These are phyloP conservation scores for Rhizoclosmatium globosum DNA, from an alignment of 192 early-diverging fungal species.

Conservation along the genomic window DNA sequence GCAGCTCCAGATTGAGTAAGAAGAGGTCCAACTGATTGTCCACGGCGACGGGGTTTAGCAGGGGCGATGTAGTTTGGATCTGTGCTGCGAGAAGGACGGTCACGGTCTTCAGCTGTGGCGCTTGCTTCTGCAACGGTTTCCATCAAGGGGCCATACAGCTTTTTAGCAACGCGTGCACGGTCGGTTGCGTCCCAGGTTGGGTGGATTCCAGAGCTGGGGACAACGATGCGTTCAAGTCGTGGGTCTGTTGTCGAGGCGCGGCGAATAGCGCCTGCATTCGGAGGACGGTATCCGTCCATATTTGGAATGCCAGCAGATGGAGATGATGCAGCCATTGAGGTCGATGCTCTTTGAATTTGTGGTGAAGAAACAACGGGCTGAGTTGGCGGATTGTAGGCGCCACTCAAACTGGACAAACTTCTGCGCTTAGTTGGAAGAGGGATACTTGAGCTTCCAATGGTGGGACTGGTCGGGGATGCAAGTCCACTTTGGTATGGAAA, in stretches of 20 bases:
- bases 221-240: neutral
- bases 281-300: neutral
- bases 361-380: neutral
- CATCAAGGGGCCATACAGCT: conserved; percentile 39
- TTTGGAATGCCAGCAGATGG: neutral
- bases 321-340: neutral
- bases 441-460: neutral
- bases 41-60: conserved; percentile 12
- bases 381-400: neutral
- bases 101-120: neutral
- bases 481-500: conserved; percentile 14
- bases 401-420: conserved; percentile 14
- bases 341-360: neutral
- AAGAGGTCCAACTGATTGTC: conserved; percentile 18
- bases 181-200: conserved; percentile 36
- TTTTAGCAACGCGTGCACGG: conserved; percentile 12
- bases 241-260: conserved; percentile 31
- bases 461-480: neutral
- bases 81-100: neutral
- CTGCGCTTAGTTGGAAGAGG: neutral
- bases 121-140: conserved; percentile 25
- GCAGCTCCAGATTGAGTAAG: neutral
- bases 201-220: neutral
- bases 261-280: neutral
- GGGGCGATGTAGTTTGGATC: neutral